These are phyloP conservation scores for Coffea eugenioides DNA, from an alignment of 257 asterid species.

Conservation along the genomic window DNA sequence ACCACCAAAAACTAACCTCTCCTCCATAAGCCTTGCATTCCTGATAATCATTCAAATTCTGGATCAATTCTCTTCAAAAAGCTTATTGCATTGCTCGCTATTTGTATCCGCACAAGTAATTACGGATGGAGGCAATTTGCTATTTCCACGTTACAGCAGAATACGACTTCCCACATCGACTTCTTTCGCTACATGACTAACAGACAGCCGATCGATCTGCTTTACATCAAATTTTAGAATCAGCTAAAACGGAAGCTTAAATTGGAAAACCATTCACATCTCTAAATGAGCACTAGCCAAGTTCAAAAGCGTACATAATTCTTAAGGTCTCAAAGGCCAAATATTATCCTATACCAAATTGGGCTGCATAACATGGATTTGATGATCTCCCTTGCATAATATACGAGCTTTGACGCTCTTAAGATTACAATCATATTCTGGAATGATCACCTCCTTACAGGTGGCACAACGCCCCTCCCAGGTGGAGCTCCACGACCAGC, in stretches of 20 bases:
- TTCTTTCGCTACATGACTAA: neutral
- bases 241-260: neutral
- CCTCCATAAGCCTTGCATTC: neutral
- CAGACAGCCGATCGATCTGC: too few species aligned
- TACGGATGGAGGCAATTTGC: neutral
- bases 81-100: neutral
- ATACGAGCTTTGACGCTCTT: neutral
- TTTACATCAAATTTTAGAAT: neutral
- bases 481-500: slow-evolving; percentile 90
- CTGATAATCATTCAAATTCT: neutral
- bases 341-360: slow-evolving; percentile 6
- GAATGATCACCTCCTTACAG: slow-evolving; percentile 67
- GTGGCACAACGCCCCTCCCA: slow-evolving; percentile 83
- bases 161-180: neutral
- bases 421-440: neutral
- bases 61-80: neutral
- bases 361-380: slow-evolving; percentile 4
- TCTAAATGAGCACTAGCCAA: slow-evolving; percentile 1
- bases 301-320: neutral
- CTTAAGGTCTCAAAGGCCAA: neutral
- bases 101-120: neutral
- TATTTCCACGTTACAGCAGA: neutral
- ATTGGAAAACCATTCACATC: slow-evolving; percentile 1
- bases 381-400: neutral
- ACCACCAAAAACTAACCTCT: neutral